These are phyloP conservation scores for Meripilus lineatus DNA, from an alignment of 1,284 basidiomycete genomes.

Conservation along the genomic window DNA sequence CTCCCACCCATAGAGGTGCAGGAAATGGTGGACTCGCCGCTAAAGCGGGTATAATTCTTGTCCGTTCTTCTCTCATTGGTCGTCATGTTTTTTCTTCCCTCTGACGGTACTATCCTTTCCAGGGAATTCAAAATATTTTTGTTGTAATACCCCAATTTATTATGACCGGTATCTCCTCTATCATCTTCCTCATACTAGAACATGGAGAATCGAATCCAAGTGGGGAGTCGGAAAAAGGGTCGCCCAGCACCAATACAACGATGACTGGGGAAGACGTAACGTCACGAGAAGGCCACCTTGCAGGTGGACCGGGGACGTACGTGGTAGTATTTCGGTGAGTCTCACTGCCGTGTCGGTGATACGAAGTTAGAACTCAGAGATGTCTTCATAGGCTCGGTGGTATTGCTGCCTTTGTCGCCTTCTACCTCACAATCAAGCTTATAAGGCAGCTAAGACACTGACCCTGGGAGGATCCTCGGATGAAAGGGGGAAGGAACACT, in stretches of 20 bases:
- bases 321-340: slow-evolving; percentile 75
- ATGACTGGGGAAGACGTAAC: slow-evolving; percentile 18
- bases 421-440: slow-evolving; percentile 63
- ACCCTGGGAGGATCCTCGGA: too few species aligned
- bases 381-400: slow-evolving; percentile 62
- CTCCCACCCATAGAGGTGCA: slow-evolving; percentile 5
- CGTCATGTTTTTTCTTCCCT: slow-evolving; percentile 9
- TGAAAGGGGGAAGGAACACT: too few species aligned
- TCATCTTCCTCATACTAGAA: slow-evolving; percentile 68
- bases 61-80: slow-evolving; percentile 31
- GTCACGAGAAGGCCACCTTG: slow-evolving; percentile 14
- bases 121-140: slow-evolving; percentile 92
- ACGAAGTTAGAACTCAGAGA: too few species aligned
- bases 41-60: slow-evolving; percentile 88
- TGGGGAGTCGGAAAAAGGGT: slow-evolving; percentile 24
- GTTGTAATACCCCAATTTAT: slow-evolving; percentile 78
- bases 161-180: slow-evolving; percentile 59
- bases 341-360: too few species aligned
- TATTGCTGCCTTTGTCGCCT: slow-evolving; percentile 65
- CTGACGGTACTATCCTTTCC: slow-evolving; percentile 7
- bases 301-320: slow-evolving; percentile 53
- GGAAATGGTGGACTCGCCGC: slow-evolving; percentile 23
- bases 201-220: slow-evolving; percentile 44
- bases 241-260: slow-evolving; percentile 25
- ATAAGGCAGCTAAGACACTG: slow-evolving; percentile 53